Conservation (phyloP, 1,139 yeast genomes). For the Pneumocystis sp. region DNA sequence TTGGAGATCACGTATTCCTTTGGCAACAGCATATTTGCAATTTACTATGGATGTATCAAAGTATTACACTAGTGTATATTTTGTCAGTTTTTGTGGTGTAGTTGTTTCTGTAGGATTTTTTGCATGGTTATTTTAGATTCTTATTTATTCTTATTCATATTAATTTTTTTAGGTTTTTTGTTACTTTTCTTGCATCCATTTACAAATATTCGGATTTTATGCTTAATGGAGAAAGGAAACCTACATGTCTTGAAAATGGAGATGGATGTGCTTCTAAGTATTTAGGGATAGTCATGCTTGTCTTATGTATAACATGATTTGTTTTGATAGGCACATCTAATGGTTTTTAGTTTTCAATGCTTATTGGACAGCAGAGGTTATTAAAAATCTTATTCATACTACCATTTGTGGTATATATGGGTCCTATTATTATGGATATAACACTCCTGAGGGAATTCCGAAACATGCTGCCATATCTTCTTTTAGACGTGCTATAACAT, state of each 20-base stretch:
- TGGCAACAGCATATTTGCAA: constrained; percentile 60
- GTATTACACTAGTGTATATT: constrained; percentile 50
- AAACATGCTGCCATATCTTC: constrained; percentile 69
- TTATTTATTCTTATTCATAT: not conserved
- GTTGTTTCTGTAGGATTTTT: constrained; percentile 50
- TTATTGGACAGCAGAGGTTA: constrained; percentile 69
- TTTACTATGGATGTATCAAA: constrained; percentile 66
- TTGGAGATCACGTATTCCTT: constrained; percentile 51
- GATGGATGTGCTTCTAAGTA: constrained; percentile 55
- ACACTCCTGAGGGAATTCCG: constrained; percentile 67
- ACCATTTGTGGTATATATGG: constrained; percentile 79
- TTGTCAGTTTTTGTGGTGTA: constrained; percentile 52
- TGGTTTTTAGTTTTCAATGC: constrained; percentile 44
- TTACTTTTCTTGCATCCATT: constrained; percentile 58
- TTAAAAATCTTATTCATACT: constrained; percentile 71
- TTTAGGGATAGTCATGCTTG: constrained; percentile 49
- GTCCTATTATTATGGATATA: constrained; percentile 70
- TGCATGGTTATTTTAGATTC: constrained; percentile 25
- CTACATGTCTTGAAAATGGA: constrained; percentile 39
- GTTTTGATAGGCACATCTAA: not conserved
- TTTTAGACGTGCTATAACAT: constrained; percentile 66
- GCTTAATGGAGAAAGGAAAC: constrained; percentile 21
- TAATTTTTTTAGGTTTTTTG: constrained; percentile 30
- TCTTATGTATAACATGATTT: constrained; percentile 32
- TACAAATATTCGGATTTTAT: constrained; percentile 47